phyloP scores from a whole-genome alignment of 2,329 filamentous ascomycete species.

The Colletotrichum liriopes region DNA sequence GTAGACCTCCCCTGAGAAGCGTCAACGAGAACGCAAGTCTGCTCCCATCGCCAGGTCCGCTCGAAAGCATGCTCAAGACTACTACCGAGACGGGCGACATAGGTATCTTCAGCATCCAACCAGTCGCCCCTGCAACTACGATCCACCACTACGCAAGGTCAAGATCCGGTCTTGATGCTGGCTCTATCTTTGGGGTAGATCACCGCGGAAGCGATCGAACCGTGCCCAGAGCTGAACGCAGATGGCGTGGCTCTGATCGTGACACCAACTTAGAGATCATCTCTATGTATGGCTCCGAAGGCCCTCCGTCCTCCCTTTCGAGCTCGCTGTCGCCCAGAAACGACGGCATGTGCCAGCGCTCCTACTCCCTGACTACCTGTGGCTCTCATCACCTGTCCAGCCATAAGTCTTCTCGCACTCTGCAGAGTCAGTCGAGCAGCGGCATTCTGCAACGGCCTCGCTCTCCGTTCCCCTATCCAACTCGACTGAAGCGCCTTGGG shows the following conservation, averaged over 20 bases:
- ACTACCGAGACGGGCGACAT: conserved; percentile 78
- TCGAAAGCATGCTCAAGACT: conserved; percentile 77
- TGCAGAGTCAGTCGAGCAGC: conserved; percentile 63
- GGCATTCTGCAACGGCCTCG: conserved; percentile 65
- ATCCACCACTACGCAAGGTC: conserved; percentile 50
- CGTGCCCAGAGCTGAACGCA: conserved; percentile 58
- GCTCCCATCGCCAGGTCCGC: conserved; percentile 65
- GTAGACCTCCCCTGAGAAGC: conserved; percentile 61
- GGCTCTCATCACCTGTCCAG: conserved; percentile 63
- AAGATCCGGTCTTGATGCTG: conserved; percentile 50
- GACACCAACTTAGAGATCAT: conserved; percentile 70
- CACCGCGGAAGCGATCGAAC: conserved; percentile 52
- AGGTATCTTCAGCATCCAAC: conserved; percentile 71
- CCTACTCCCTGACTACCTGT: conserved; percentile 70
- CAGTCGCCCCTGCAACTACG: conserved; percentile 53
- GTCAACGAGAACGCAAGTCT: conserved; percentile 61
- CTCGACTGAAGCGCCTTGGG: conserved; percentile 69
- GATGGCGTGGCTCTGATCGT: conserved; percentile 63
- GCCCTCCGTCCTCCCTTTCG: conserved; percentile 58
- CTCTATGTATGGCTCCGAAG: conserved; percentile 70
- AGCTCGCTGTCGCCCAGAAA: conserved; percentile 60
- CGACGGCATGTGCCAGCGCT: conserved; percentile 63
- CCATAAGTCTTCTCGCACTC: conserved; percentile 63
- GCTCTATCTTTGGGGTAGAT: conserved; percentile 48
- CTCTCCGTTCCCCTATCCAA: conserved; percentile 73